These are phyloP conservation scores for Wallacemonas sp. DNA, from an alignment of 208 protist genomes.

Conservation along the genomic window DNA sequence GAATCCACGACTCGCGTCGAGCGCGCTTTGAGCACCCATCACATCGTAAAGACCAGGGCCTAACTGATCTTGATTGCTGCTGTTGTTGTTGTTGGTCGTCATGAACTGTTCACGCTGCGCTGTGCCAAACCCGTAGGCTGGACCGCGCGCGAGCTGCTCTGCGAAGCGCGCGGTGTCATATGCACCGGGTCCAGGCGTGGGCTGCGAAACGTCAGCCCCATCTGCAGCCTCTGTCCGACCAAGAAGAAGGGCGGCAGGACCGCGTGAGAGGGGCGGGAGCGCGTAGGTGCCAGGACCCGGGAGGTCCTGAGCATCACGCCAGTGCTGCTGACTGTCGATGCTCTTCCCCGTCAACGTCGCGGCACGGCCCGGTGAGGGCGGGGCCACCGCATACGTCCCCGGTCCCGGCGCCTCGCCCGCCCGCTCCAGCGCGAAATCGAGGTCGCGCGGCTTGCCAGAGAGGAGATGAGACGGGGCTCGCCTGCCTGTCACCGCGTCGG, in stretches of 20 bases:
- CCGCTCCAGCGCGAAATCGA: background rate
- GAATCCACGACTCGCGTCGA: no score
- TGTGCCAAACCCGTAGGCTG: constrained; percentile 10
- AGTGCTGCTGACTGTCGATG: background rate
- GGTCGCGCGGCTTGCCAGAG: constrained; percentile 6
- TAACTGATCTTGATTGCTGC: constrained; percentile 10
- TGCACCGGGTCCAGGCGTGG: constrained; percentile 28
- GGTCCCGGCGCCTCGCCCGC: constrained; percentile 24
- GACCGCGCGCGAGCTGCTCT: background rate
- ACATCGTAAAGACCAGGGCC: constrained; percentile 41
- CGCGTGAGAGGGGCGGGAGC: background rate
- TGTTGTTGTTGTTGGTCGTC: background rate
- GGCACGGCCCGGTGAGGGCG: background rate
- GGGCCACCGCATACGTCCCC: constrained; percentile 23
- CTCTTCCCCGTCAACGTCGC: constrained; percentile 7
- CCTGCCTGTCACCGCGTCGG: background rate
- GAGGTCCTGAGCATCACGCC: constrained; percentile 5
- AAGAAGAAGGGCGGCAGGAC: background rate
- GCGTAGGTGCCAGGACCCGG: constrained; percentile 36
- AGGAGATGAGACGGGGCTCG: constrained; percentile 9
- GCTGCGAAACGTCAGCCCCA: background rate
- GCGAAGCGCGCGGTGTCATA: constrained; percentile 20
- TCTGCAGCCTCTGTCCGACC: background rate
- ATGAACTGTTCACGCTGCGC: background rate
- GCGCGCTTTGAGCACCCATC: no score